These are phyloP conservation scores for Irpex rosettiformis DNA, from an alignment of 1,284 basidiomycete genomes.

Conservation along the genomic window DNA sequence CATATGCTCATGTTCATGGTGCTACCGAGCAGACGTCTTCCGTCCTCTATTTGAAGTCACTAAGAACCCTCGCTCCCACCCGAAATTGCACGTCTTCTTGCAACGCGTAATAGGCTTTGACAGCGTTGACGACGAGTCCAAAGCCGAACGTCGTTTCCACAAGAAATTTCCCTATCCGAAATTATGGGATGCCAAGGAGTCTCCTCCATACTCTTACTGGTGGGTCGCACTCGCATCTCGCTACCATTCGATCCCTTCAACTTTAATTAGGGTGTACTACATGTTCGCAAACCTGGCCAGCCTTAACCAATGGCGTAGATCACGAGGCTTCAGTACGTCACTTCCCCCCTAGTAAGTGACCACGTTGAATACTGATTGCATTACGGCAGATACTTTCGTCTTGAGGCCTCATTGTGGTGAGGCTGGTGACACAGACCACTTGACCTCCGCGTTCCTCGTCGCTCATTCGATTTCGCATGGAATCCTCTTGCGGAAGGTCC, in stretches of 20 bases:
- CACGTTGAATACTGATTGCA: neutral
- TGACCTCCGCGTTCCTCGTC: conserved; percentile 93
- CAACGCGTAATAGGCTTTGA: conserved; percentile 97
- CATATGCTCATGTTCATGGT: neutral
- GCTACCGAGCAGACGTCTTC: conserved; percentile 85
- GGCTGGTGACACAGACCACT: conserved; percentile 97
- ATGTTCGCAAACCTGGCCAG: conserved; percentile 97
- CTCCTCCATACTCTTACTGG: conserved; percentile 96
- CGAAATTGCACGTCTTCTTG: conserved; percentile 93
- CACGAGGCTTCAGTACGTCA: conserved; percentile 90
- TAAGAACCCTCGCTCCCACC: conserved; percentile 84
- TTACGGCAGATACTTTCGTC: conserved; percentile 82
- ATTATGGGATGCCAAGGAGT: conserved; percentile 87
- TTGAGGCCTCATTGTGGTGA: conserved; percentile 97
- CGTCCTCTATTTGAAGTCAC: conserved; percentile 96
- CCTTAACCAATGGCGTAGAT: conserved; percentile 88
- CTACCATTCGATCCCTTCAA: neutral
- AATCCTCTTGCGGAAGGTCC: conserved; percentile 95
- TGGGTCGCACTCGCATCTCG: conserved; percentile 29
- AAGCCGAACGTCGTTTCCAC: conserved; percentile 87
- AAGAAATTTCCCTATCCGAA: conserved; percentile 95
- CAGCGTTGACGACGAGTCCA: conserved; percentile 97
- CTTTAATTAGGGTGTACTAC: conserved; percentile 80
- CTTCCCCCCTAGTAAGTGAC: too few species aligned
- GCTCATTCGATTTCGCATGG: conserved; percentile 99